A percentile compares a stretch with the other conserved stretches of the same genome.
phyloP scores from a whole-genome alignment of 257 asterid genomes.

The Fraxinus pennsylvanica region DNA sequence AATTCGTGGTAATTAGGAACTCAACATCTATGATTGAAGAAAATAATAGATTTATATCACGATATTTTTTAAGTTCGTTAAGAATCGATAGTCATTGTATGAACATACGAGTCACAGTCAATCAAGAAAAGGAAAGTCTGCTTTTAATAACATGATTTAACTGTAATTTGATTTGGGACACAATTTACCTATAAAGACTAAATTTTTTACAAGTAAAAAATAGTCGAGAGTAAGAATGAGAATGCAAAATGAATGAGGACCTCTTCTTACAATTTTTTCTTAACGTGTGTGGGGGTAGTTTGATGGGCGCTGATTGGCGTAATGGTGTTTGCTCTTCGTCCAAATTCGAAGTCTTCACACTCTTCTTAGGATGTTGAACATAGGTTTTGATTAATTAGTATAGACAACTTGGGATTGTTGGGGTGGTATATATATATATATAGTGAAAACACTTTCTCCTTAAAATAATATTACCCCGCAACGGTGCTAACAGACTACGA shows the following conservation, averaged over 20 bases:
- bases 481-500: too few relatives aligned
- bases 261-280: neutral
- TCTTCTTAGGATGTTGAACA: neutral
- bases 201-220: neutral
- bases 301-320: slow-evolving; percentile 13
- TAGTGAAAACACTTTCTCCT: too few relatives aligned
- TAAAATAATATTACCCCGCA: too few relatives aligned
- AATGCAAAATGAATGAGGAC: neutral
- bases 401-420: neutral
- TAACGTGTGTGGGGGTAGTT: slow-evolving; percentile 7
- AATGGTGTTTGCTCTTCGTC: slow-evolving; percentile 15
- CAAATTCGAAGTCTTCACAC: slow-evolving; percentile 30
- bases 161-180: neutral
- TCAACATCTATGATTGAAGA: too few relatives aligned
- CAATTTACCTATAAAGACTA: neutral
- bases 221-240: neutral
- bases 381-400: neutral
- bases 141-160: neutral
- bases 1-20: too few relatives aligned
- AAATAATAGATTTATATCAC: too few relatives aligned
- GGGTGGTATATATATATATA: too few relatives aligned
- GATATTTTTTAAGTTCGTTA: too few relatives aligned
- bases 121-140: too few relatives aligned
- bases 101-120: too few relatives aligned
- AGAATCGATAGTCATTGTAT: too few relatives aligned